Evolutionary conservation across 768 basidiomycete genomes (phyloP).

Genomic region (Suillus brevipes): DNA sequence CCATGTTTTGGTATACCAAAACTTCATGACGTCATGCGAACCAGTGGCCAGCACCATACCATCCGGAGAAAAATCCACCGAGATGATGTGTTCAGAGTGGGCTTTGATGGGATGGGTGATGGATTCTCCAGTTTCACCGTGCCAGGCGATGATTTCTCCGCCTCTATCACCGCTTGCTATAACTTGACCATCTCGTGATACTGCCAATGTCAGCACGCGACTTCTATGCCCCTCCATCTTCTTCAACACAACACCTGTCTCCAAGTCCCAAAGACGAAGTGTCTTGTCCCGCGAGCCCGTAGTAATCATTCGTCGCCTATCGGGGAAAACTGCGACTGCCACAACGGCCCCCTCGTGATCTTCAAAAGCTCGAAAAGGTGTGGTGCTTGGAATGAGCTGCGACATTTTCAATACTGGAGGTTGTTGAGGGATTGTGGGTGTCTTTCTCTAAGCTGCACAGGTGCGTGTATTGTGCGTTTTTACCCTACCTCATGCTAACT

Average conservation of each 20-base stretch:
- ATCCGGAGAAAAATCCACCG: background rate
- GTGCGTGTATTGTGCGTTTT: background rate
- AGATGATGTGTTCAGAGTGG: accelerated
- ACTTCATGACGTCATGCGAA: too few relatives aligned
- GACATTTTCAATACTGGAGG: background rate
- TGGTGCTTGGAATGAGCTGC: background rate
- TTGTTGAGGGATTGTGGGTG: background rate
- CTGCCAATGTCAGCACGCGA: background rate
- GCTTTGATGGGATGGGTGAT: background rate
- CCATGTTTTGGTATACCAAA: background rate
- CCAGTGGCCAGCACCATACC: background rate
- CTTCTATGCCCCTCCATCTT: background rate
- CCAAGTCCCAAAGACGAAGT: background rate
- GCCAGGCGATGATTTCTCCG: background rate
- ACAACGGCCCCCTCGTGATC: background rate
- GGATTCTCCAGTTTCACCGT: background rate
- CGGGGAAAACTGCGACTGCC: background rate
- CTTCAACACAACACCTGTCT: background rate
- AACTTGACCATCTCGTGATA: background rate
- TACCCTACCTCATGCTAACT: background rate
- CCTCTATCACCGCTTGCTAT: background rate
- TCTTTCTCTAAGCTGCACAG: background rate
- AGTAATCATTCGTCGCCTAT: background rate
- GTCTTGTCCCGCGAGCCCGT: background rate
- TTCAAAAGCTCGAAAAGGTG: background rate